Conservation (phyloP, 257 asterid species). For the Nemophila menziesii region DNA sequence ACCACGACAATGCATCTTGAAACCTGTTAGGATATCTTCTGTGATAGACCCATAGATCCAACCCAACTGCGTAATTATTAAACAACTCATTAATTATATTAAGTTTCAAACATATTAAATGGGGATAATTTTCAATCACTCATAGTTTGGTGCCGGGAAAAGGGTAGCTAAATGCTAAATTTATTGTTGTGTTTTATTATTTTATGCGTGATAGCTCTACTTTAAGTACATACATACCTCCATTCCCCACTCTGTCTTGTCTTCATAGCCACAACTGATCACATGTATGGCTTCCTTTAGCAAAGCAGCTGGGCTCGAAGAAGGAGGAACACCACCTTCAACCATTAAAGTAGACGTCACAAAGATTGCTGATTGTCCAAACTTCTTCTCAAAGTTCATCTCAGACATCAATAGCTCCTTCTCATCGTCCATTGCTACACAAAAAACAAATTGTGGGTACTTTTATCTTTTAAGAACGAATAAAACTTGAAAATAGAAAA, state of each 20-base stretch:
- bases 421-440: constrained; percentile 66
- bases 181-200: too few relatives aligned
- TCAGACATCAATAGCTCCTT: constrained; percentile 71
- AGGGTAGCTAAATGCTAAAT: too few relatives aligned
- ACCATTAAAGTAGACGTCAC: constrained; percentile 86
- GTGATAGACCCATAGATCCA: constrained; percentile 96
- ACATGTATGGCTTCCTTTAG: constrained; percentile 96
- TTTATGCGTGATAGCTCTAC: too few relatives aligned
- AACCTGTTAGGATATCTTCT: constrained; percentile 88
- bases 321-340: constrained; percentile 97
- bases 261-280: constrained; percentile 96
- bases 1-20: constrained; percentile 96
- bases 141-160: too few relatives aligned
- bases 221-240: constrained; percentile 70
- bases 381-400: constrained; percentile 90
- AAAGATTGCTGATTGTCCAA: constrained; percentile 82
- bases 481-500: neutral
- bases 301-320: constrained; percentile 90
- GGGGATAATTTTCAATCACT: too few relatives aligned
- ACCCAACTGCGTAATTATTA: constrained; percentile 64
- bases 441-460: constrained; percentile 6
- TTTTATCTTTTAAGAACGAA: neutral
- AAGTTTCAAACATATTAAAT: too few relatives aligned
- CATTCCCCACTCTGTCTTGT: constrained; percentile 93
- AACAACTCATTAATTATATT: too few relatives aligned